Evolutionary conservation across 345 rosid genomes (phyloP).

Genomic region (Populus ilicifolia): DNA sequence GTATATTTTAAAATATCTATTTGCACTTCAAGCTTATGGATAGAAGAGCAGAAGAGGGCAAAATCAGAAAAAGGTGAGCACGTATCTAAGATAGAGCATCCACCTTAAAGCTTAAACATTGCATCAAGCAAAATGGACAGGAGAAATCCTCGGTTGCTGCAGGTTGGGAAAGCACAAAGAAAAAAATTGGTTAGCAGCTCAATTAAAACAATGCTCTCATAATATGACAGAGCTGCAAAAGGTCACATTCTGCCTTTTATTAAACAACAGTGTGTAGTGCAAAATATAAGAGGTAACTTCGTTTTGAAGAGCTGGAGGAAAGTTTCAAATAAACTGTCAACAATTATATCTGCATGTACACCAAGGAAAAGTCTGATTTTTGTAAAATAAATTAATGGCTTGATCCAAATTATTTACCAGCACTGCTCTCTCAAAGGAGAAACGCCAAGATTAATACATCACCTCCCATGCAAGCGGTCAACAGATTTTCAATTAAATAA

Average conservation of each 20-base stretch:
- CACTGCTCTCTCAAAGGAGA: too few species aligned
- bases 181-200: background rate
- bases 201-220: background rate
- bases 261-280: too few species aligned
- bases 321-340: too few species aligned
- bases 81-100: background rate
- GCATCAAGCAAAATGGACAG: slow-evolving; percentile 31
- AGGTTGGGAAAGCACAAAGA: background rate
- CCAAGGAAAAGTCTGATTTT: too few species aligned
- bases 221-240: background rate
- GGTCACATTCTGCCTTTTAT: background rate
- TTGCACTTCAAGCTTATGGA: background rate
- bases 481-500: too few species aligned
- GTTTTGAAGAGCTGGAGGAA: too few species aligned
- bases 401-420: too few species aligned
- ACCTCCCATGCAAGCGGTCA: too few species aligned
- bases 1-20: background rate
- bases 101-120: slow-evolving; percentile 30
- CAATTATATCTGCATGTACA: too few species aligned
- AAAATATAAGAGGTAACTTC: too few species aligned
- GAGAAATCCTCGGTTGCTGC: slow-evolving; percentile 30
- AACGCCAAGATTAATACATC: too few species aligned
- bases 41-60: background rate
- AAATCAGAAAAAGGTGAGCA: background rate
- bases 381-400: too few species aligned